phyloP scores from a whole-genome alignment of 768 basidiomycete genomes.

The Strobilomyces dryophilus region DNA sequence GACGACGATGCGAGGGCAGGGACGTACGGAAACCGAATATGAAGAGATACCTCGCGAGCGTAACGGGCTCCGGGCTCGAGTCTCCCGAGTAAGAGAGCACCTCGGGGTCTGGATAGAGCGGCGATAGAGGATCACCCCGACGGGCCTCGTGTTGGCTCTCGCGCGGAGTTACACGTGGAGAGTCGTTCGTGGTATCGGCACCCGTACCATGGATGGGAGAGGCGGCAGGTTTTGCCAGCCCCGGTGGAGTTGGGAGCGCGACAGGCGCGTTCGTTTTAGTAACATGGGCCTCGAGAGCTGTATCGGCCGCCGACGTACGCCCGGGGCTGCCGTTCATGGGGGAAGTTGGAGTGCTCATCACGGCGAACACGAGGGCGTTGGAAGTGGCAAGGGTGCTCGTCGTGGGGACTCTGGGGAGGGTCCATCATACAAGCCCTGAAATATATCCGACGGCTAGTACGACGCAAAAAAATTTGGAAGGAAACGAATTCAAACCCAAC shows the following conservation, averaged over 20 bases:
- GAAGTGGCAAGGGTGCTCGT: neutral
- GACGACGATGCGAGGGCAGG: neutral
- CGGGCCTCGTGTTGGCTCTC: slow-evolving; percentile 31
- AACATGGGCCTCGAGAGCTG: slow-evolving; percentile 18
- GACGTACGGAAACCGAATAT: slow-evolving; percentile 47
- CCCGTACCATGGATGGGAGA: slow-evolving; percentile 3
- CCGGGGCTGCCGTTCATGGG: slow-evolving; percentile 17
- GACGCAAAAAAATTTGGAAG: too few species aligned
- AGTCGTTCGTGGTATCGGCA: slow-evolving; percentile 20
- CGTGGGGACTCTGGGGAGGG: too few species aligned
- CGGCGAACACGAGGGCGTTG: neutral
- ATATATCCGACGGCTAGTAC: too few species aligned
- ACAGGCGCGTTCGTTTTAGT: slow-evolving; percentile 5
- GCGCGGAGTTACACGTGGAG: slow-evolving; percentile 28
- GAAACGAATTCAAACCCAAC: too few species aligned
- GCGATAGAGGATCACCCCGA: slow-evolving; percentile 18
- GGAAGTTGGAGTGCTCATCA: slow-evolving; percentile 5
- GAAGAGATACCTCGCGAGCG: slow-evolving; percentile 47
- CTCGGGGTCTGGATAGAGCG: slow-evolving; percentile 30
- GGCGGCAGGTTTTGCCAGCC: slow-evolving; percentile 2
- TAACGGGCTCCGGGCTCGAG: slow-evolving; percentile 34
- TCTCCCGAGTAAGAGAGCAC: slow-evolving; percentile 32
- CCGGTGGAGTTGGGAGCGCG: slow-evolving; percentile 3
- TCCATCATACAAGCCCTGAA: too few species aligned
- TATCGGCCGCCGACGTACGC: neutral